Base-by-base conservation (phyloP, 2,329 filamentous ascomycete genomes). In the Aspergillus sergii region DNA sequence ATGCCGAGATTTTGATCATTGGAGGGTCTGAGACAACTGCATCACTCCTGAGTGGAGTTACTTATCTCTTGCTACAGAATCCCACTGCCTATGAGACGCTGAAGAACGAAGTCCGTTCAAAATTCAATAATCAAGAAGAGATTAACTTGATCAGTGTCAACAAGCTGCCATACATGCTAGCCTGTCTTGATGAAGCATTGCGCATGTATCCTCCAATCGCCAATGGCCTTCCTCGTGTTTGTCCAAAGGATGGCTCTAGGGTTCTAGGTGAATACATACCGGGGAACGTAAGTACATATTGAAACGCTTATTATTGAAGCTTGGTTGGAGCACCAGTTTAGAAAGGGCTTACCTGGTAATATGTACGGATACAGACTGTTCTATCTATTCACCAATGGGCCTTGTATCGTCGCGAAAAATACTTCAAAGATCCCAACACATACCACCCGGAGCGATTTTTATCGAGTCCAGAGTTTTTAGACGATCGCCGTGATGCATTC, bases 11-110 rank as follows among this genome's bases (percentile, higher is more conserved):
- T 14, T 45, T 81, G 26, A 66, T 81, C 9, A 51, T 76, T 1
- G 82, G 79, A 0, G 82, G 82, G 0, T 76, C 73, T 19, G 81
- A 84, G 62, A 84, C 82, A 0, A 83, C 81, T 0, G 80, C 81
- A 0, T 81, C 80, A 0, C 67, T 76, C 2, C 23, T 26, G 23
- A 26, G 23, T 26, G 23, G 23, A 26, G 23, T 26, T 26, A 26
- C 23, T 3, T 26, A 26, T 26, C 23, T 26, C 23, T 26, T 26
- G 23, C 23, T 26, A 4, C 23, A 26, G 10, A 75, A 78, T 53
- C 79, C 78, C 0, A 58, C 68, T 0, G 64, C 61, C 1, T 61
- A 78, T 10, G 57, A 69, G 65, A 76, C 69, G 48, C 45, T 82
- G 5, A 69, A 62, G 0, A 11, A 73, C 0, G 82, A 84, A 66